Evolutionary conservation across 129 eudicot species (phyloP), one percentile per base, ranked within the genome.

Genomic region (Pittosporum tobira): DNA sequence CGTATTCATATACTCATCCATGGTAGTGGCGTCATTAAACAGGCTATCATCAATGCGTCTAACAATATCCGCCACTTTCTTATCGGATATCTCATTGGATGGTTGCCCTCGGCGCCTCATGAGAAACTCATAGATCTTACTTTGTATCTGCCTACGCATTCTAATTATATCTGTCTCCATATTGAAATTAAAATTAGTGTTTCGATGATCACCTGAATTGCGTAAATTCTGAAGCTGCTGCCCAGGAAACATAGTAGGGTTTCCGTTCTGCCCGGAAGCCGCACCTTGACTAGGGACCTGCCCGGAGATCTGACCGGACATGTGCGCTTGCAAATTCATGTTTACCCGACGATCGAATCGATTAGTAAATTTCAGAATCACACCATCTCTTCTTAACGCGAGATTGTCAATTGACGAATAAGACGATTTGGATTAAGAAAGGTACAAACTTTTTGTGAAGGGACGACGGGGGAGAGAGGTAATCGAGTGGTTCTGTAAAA

Each of bases 1-100:
- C 62, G 55, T 44, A 67, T 88, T 77, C 80, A 81, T 25, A 71
- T 88, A 88, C 52, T 88, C 95, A 48, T 79, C 97, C 89, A 66
- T 68, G 18, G 94, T 11, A 6, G 72, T 13, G 63, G 95, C 88
- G 31, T 61, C 52, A 69, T 58, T 90, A 44, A 68, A 83, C 40
- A 90, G 73, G 31, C 81, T 79, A 50, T 85, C 95, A 43, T 90
- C 97, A 57, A 90, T 66, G 29, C 85, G 80, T 51, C 42, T 77
- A 37, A 75, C 83, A 50, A 90, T 43, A 49, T 83, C 95, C n/a
- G 55, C 0, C 59, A 85, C 23, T 63, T 60, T 85, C 75, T 59
- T 71, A 8, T 24, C 38, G 43, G 84, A 48, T 20, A 65, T 44
- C 3, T 75, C 89, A 45, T 48, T 76, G 18, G 71, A 52, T 28